Percentiles rank a stretch among this genome's conserved stretches.
Evolutionary conservation across 75 land plant genomes (phyloP).

Genomic region (Pinus tabuliformis): DNA sequence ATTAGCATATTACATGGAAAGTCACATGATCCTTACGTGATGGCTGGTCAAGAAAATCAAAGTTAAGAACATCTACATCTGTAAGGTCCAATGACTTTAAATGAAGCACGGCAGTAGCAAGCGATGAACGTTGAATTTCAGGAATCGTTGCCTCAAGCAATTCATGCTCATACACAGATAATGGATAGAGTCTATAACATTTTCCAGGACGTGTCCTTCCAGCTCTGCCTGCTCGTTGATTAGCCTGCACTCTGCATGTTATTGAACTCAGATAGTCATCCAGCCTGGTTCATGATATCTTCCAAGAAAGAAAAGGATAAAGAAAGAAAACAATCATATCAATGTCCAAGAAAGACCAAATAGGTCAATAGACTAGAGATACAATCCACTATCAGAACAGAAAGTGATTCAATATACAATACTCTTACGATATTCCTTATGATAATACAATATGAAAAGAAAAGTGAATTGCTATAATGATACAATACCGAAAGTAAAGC

Average conservation of each 20-base stretch:
- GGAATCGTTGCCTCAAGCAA: slow-evolving; percentile 85
- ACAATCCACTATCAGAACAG: no score
- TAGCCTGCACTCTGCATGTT: slow-evolving; percentile 86
- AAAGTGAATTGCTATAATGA: no score
- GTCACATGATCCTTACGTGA: slow-evolving; percentile 54
- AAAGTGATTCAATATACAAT: no score
- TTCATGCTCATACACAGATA: slow-evolving; percentile 59
- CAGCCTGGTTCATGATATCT: background rate
- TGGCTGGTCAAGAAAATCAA: slow-evolving; percentile 98
- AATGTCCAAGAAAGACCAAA: no score
- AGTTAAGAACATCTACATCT: slow-evolving; percentile 79
- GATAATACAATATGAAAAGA: no score
- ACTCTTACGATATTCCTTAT: no score
- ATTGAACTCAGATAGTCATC: background rate
- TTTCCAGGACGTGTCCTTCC: slow-evolving; percentile 98
- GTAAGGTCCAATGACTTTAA: slow-evolving; percentile 86
- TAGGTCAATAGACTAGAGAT: no score
- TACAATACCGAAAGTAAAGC: no score
- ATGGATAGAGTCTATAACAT: slow-evolving; percentile 85
- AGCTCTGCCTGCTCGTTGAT: slow-evolving; percentile 95
- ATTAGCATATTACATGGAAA: no score
- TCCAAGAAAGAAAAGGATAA: no score
- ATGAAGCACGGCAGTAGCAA: slow-evolving; percentile 90
- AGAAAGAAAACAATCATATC: no score
- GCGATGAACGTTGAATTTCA: slow-evolving; percentile 95